Percentiles rank a stretch among this genome's conserved stretches.
Conservation (phyloP, 768 basidiomycete genomes). For the Ramaria rubella region DNA sequence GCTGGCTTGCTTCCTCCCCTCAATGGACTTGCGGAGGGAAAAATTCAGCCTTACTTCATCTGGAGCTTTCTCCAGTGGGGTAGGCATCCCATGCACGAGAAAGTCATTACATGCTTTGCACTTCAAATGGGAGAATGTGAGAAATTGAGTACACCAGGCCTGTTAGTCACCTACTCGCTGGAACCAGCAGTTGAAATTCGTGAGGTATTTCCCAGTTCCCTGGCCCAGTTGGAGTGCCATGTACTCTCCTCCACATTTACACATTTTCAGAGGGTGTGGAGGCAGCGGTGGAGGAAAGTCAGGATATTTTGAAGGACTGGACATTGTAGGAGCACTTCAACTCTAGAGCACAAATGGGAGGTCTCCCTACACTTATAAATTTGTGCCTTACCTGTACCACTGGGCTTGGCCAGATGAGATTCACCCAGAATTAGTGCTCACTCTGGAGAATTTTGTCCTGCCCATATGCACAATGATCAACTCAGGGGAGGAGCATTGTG, state of each 20-base stretch:
- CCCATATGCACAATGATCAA: too few species aligned
- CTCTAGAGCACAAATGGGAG: too few species aligned
- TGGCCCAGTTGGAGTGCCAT: background rate
- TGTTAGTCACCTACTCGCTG: background rate
- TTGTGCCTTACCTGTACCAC: too few species aligned
- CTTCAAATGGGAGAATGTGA: background rate
- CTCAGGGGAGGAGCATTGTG: too few species aligned
- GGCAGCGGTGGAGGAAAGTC: background rate
- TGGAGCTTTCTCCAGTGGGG: background rate
- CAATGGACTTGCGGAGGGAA: background rate
- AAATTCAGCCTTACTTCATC: background rate
- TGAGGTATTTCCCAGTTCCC: background rate
- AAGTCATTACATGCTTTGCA: background rate
- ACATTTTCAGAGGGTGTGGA: background rate
- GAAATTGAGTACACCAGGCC: background rate
- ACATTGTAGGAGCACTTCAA: background rate
- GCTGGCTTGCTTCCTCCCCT: background rate
- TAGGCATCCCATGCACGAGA: background rate
- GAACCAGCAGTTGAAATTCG: background rate
- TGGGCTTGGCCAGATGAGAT: too few species aligned
- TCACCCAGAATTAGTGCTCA: too few species aligned
- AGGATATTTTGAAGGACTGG: background rate
- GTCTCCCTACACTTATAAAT: too few species aligned
- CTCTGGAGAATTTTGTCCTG: too few species aligned
- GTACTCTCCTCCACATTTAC: background rate